Conservation (phyloP, 2,329 filamentous ascomycete genomes). For the Talaromyces sp. region DNA sequence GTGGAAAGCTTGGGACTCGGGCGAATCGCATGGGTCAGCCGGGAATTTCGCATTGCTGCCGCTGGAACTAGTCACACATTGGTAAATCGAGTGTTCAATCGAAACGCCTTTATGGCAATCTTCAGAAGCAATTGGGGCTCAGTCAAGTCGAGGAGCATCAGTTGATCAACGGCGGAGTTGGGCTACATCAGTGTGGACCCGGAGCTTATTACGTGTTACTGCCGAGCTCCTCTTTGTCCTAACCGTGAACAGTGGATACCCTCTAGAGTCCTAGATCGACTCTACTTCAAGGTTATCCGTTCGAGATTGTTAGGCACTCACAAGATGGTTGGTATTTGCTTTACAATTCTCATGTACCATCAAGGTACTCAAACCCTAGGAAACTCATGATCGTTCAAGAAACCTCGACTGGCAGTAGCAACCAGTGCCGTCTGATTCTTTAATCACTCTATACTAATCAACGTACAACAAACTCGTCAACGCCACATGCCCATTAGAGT, state of each 20-base stretch:
- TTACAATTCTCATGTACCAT: no score
- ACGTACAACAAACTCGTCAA: slow-evolving; percentile 10
- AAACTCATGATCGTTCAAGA: not conserved
- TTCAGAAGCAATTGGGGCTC: not conserved
- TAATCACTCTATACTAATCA: not conserved
- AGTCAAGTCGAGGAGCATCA: not conserved
- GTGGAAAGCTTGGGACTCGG: slow-evolving; percentile 12
- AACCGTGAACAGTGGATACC: not conserved
- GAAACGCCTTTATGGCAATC: not conserved
- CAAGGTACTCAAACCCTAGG: not conserved
- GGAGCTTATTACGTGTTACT: not conserved
- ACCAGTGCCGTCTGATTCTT: not conserved
- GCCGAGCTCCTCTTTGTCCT: not conserved
- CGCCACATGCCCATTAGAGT: slow-evolving; percentile 5
- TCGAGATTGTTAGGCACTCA: no score
- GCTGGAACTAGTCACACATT: slow-evolving; percentile 12
- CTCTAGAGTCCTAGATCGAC: not conserved
- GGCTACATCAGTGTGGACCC: not conserved
- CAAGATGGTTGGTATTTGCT: no score
- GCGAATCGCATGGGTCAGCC: slow-evolving; percentile 24
- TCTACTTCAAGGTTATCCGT: no score
- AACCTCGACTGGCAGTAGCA: not conserved
- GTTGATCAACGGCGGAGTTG: slow-evolving; percentile 3
- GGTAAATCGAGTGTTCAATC: not conserved
- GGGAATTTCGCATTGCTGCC: slow-evolving; percentile 21